Conservation (phyloP, 2,329 filamentous ascomycete species). For the Aspergillus fumigatiaffinis region DNA sequence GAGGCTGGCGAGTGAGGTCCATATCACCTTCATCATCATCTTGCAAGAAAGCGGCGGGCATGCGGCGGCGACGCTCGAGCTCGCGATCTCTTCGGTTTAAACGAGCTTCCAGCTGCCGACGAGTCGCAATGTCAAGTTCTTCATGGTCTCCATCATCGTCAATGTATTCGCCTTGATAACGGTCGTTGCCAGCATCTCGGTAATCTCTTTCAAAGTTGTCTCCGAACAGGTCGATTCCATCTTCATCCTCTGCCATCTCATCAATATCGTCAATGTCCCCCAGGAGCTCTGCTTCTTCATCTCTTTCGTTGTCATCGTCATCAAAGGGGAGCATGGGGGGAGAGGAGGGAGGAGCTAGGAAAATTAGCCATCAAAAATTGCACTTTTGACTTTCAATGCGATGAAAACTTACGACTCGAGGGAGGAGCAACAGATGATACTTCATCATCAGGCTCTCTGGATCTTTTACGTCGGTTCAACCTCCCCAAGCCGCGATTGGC, state of each 20-base stretch:
- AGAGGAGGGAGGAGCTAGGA: slow-evolving; percentile 52
- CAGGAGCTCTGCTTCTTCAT: slow-evolving; percentile 56
- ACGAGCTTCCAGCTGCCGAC: slow-evolving; percentile 59
- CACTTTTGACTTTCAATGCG: neutral
- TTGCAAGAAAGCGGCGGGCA: slow-evolving; percentile 61
- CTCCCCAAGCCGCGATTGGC: slow-evolving; percentile 68
- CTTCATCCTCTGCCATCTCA: slow-evolving; percentile 66
- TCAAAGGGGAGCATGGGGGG: slow-evolving; percentile 54
- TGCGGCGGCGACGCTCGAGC: slow-evolving; percentile 53
- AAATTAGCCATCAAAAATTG: slow-evolving; percentile 10
- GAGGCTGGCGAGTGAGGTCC: slow-evolving; percentile 80
- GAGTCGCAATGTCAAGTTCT: slow-evolving; percentile 54
- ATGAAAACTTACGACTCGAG: slow-evolving; percentile 55
- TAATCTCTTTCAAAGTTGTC: slow-evolving; percentile 65
- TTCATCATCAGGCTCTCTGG: slow-evolving; percentile 62
- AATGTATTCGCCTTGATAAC: slow-evolving; percentile 57
- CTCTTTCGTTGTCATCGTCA: slow-evolving; percentile 42
- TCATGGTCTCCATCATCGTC: slow-evolving; percentile 65
- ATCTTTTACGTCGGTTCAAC: slow-evolving; percentile 57
- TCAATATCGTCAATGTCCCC: slow-evolving; percentile 64
- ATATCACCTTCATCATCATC: slow-evolving; percentile 79
- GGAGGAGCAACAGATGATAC: slow-evolving; percentile 58
- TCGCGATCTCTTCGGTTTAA: slow-evolving; percentile 61
- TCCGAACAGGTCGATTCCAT: slow-evolving; percentile 65
- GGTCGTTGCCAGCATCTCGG: slow-evolving; percentile 43